A percentile compares a stretch with the other conserved stretches of the same genome.
Conservation (phyloP, 164 flowering plant genomes). For the Magnolia officinalis region DNA sequence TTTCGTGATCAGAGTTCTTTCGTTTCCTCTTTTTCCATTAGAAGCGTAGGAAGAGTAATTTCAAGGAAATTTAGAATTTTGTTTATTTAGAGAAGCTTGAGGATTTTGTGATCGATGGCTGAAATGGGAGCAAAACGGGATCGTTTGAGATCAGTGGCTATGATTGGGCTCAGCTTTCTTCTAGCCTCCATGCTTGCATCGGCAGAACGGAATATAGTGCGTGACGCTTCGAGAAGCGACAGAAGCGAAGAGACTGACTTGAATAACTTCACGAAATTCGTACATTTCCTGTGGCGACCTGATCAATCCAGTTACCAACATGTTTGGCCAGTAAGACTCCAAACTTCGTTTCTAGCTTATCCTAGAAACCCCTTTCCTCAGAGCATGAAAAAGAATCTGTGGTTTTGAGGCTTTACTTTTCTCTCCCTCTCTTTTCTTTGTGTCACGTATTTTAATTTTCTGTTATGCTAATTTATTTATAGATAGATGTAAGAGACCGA, state of each 20-base stretch:
- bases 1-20: no score
- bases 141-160: slow-evolving; percentile 29
- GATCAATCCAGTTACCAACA: slow-evolving; percentile 63
- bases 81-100: background rate
- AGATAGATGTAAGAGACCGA: background rate
- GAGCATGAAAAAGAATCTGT: background rate
- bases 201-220: slow-evolving; percentile 54
- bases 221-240: slow-evolving; percentile 18
- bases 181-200: slow-evolving; percentile 57
- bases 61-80: background rate
- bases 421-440: background rate
- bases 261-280: slow-evolving; percentile 25
- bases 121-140: slow-evolving; percentile 38
- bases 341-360: background rate
- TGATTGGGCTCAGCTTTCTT: slow-evolving; percentile 37
- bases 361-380: background rate
- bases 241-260: slow-evolving; percentile 17
- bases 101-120: slow-evolving; percentile 34
- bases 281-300: slow-evolving; percentile 68
- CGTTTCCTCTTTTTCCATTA: background rate
- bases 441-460: background rate
- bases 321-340: slow-evolving; percentile 85
- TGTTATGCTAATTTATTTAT: background rate
- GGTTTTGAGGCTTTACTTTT: background rate
- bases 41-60: background rate